Evolutionary conservation across 495 filamentous ascomycete genomes (phyloP).

Genomic region (Hypoxylon perforatum): DNA sequence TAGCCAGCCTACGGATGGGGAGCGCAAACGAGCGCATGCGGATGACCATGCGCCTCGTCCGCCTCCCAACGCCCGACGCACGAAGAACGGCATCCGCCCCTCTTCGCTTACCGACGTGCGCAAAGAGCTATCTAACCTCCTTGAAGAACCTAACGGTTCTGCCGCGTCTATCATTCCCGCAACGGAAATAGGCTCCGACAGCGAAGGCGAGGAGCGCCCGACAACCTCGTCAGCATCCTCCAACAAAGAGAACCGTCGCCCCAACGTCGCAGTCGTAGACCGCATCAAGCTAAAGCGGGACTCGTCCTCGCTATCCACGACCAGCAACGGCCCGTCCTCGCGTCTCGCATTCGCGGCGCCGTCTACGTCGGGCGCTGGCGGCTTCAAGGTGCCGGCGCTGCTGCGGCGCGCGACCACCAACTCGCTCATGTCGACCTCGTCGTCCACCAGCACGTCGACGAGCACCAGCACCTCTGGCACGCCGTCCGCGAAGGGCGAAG

Average conservation of each 20-base stretch:
- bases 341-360: constrained; percentile 72
- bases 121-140: constrained; percentile 80
- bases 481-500: constrained; percentile 45
- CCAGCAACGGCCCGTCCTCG: constrained; percentile 27
- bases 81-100: constrained; percentile 68
- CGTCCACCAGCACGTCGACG: constrained; percentile 45
- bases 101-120: constrained; percentile 81
- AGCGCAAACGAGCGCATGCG: constrained; percentile 40
- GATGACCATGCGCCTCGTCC: constrained; percentile 67
- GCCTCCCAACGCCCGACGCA: constrained; percentile 72
- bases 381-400: constrained; percentile 81
- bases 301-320: constrained; percentile 51
- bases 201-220: constrained; percentile 49
- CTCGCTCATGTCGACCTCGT: constrained; percentile 54
- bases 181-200: constrained; percentile 55
- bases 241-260: constrained; percentile 58
- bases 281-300: constrained; percentile 81
- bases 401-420: constrained; percentile 81
- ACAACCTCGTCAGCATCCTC: constrained; percentile 36
- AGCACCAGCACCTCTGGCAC: constrained; percentile 51
- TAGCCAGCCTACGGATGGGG: constrained; percentile 52
- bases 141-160: constrained; percentile 74
- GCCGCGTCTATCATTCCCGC: constrained; percentile 56
- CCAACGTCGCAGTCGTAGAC: constrained; percentile 72
- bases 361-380: constrained; percentile 49